phyloP scores from a whole-genome alignment of 2,329 filamentous ascomycete genomes.

The Scytalidium lignicola region DNA sequence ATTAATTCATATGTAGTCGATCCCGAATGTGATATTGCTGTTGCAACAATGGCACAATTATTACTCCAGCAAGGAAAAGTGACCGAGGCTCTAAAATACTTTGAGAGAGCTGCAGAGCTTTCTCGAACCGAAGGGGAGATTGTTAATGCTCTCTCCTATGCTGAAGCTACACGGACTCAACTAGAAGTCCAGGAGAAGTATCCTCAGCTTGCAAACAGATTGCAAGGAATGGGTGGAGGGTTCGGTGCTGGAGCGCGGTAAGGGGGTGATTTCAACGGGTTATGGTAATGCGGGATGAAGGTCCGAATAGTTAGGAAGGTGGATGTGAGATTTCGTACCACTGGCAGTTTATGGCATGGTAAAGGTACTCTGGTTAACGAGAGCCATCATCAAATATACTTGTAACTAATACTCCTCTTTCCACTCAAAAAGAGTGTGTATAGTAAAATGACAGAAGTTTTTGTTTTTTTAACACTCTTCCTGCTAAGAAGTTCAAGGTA shows the following conservation, averaged over 20 bases:
- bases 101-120: slow-evolving; percentile 91
- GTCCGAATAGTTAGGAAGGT: neutral
- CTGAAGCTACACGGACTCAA: slow-evolving; percentile 93
- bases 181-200: slow-evolving; percentile 88
- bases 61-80: slow-evolving; percentile 98
- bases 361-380: neutral
- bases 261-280: slow-evolving; percentile 2
- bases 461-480: neutral
- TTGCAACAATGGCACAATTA: slow-evolving; percentile 97
- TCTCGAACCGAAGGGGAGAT: slow-evolving; percentile 93
- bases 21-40: slow-evolving; percentile 96
- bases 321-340: neutral
- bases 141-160: slow-evolving; percentile 92
- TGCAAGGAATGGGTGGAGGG: slow-evolving; percentile 53
- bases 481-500: too few species aligned
- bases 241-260: slow-evolving; percentile 22
- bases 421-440: slow-evolving; percentile 23
- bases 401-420: slow-evolving; percentile 28
- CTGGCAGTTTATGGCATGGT: neutral
- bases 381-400: neutral
- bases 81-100: slow-evolving; percentile 89
- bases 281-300: neutral
- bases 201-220: slow-evolving; percentile 69
- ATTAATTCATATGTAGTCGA: slow-evolving; percentile 59
- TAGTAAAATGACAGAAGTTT: slow-evolving; percentile 14